These are phyloP conservation scores for Trichoderma citrinoviride DNA, from an alignment of 2,329 filamentous ascomycete genomes.

Conservation along the genomic window DNA sequence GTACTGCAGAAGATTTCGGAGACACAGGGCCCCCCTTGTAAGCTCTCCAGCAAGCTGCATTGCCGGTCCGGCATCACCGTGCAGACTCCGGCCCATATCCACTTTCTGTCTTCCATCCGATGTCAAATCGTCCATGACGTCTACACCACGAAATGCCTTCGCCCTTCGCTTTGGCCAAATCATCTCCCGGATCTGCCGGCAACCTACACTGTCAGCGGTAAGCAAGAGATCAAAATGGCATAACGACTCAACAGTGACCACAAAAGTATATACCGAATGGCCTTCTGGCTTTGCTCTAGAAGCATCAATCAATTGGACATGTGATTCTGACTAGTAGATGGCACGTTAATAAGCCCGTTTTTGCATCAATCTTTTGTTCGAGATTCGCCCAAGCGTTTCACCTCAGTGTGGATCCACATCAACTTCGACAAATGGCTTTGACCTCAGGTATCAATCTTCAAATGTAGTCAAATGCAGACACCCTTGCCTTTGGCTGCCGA, in stretches of 20 bases:
- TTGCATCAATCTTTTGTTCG: not conserved
- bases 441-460: no score
- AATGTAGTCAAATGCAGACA: not conserved
- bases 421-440: not conserved
- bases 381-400: not conserved
- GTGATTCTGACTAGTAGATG: not conserved
- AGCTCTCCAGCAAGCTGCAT: not conserved
- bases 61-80: slow-evolving; percentile 14
- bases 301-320: not conserved
- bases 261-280: not conserved
- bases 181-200: slow-evolving; percentile 1
- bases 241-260: not conserved
- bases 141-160: not conserved
- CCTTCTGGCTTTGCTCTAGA: not conserved
- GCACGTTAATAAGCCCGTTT: not conserved
- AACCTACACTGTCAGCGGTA: not conserved
- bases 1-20: slow-evolving; percentile 1
- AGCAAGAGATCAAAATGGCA: not conserved
- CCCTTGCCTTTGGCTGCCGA: slow-evolving; percentile 31
- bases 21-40: not conserved
- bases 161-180: not conserved
- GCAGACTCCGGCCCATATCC: not conserved
- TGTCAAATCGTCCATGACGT: slow-evolving; percentile 9
- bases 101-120: not conserved
- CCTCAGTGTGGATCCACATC: not conserved